Conservation (phyloP, 495 filamentous ascomycete genomes). For the Usnea hakonensis region DNA sequence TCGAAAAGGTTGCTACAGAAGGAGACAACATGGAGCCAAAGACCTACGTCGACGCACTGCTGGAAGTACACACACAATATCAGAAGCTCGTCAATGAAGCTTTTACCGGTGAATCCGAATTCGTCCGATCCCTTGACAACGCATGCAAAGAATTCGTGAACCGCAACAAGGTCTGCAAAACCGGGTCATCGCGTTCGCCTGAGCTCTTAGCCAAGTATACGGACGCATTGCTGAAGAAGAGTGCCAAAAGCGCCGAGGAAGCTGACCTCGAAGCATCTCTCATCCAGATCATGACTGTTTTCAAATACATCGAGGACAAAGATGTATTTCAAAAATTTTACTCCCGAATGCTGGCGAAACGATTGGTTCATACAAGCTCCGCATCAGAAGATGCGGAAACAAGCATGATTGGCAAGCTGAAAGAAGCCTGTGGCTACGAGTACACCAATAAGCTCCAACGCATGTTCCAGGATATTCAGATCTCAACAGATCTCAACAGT, state of each 20-base stretch:
- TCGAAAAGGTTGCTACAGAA: constrained; percentile 84
- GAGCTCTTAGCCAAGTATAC: constrained; percentile 93
- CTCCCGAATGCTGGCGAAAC: constrained; percentile 90
- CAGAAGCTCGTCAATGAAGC: constrained; percentile 84
- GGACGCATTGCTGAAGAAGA: constrained; percentile 90
- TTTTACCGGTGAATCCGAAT: constrained; percentile 93
- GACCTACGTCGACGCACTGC: constrained; percentile 87
- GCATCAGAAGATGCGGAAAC: constrained; percentile 97
- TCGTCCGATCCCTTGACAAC: constrained; percentile 92
- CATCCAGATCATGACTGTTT: constrained; percentile 97
- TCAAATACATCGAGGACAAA: constrained; percentile 99
- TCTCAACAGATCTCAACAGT: constrained; percentile 91
- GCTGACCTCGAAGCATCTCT: constrained; percentile 84
- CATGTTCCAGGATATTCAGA: constrained; percentile 99
- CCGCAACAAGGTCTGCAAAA: constrained; percentile 88
- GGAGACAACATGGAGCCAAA: constrained; percentile 92
- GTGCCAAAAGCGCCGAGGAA: constrained; percentile 82
- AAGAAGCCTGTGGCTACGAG: constrained; percentile 96
- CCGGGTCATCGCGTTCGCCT: constrained; percentile 83
- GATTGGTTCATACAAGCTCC: constrained; percentile 86
- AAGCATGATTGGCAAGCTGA: constrained; percentile 98
- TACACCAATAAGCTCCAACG: constrained; percentile 99
- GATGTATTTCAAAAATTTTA: constrained; percentile 99
- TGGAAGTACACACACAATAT: constrained; percentile 91
- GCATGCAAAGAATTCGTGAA: constrained; percentile 98